These are phyloP conservation scores for Daldinia concentrica DNA, from an alignment of 495 filamentous ascomycete genomes.

Conservation along the genomic window DNA sequence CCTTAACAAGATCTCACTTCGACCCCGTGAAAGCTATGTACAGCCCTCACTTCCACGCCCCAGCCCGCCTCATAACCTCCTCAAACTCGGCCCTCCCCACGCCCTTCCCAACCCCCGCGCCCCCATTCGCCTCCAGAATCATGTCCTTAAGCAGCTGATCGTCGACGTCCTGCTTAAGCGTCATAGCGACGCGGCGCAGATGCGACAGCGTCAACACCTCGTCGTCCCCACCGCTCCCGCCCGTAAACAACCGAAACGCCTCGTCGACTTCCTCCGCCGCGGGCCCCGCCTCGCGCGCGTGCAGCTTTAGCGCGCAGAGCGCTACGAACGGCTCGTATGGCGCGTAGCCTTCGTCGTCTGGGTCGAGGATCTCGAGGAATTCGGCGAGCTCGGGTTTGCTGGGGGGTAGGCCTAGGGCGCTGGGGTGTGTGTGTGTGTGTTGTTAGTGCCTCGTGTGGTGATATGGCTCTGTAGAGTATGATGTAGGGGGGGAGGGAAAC, in stretches of 20 bases:
- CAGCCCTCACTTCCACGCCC: constrained; percentile 70
- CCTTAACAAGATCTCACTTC: neutral
- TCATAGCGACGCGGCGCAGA: constrained; percentile 79
- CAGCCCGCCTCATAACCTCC: constrained; percentile 83
- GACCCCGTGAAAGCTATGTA: neutral
- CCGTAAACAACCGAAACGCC: constrained; percentile 79
- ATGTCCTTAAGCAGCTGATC: constrained; percentile 89
- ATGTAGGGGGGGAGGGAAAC: constrained; percentile 31
- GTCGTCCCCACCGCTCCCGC: constrained; percentile 48
- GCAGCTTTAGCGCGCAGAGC: constrained; percentile 84
- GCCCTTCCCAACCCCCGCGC: constrained; percentile 72
- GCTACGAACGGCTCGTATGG: constrained; percentile 80
- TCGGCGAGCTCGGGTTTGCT: constrained; percentile 71
- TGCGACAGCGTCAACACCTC: constrained; percentile 73
- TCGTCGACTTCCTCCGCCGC: constrained; percentile 72
- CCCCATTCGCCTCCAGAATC: constrained; percentile 91
- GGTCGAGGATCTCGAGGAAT: constrained; percentile 82
- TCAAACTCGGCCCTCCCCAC: constrained; percentile 84
- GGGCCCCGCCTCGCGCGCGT: constrained; percentile 59
- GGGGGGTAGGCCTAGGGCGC: constrained; percentile 78
- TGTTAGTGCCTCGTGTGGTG: neutral
- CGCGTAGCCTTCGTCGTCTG: constrained; percentile 78
- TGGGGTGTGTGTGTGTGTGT: constrained; percentile 42
- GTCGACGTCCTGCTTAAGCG: constrained; percentile 80
- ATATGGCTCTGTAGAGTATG: neutral